phyloP scores from a whole-genome alignment of 441 rosid genomes.

The Adansonia madagascariensis region DNA sequence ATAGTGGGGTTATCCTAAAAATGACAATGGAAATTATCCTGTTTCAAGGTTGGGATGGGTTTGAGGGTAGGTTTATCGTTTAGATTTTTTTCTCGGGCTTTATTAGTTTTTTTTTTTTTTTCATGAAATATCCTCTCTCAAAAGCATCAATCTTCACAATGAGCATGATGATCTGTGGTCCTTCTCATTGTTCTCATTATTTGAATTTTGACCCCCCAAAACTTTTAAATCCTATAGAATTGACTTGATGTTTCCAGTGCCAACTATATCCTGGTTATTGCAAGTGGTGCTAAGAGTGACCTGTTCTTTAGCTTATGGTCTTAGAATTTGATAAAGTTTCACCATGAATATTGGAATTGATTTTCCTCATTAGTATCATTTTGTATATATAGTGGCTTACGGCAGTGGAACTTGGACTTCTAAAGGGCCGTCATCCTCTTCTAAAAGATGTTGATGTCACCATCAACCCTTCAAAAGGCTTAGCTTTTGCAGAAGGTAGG shows the following conservation, averaged over 20 bases:
- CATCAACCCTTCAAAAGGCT: slow-evolving; percentile 71
- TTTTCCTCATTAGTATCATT: slow-evolving; percentile 34
- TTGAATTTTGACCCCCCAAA: neutral
- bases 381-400: slow-evolving; percentile 80
- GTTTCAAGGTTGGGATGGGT: neutral
- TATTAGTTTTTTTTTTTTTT: neutral
- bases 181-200: slow-evolving; percentile 4
- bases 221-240: neutral
- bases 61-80: neutral
- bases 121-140: neutral
- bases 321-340: slow-evolving; percentile 33
- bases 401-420: slow-evolving; percentile 94
- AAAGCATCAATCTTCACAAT: neutral
- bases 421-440: slow-evolving; percentile 98
- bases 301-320: slow-evolving; percentile 20
- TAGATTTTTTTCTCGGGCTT: neutral
- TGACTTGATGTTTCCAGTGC: neutral
- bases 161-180: slow-evolving; percentile 15
- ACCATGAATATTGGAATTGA: slow-evolving; percentile 28
- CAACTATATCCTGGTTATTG: neutral
- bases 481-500: slow-evolving; percentile 53
- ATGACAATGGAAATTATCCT: neutral
- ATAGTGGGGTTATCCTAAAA: neutral
- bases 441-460: slow-evolving; percentile 81
- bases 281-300: neutral